Evolutionary conservation across 2,329 filamentous ascomycete genomes (phyloP).

Genomic region (Berkeleyomyces basicola): DNA sequence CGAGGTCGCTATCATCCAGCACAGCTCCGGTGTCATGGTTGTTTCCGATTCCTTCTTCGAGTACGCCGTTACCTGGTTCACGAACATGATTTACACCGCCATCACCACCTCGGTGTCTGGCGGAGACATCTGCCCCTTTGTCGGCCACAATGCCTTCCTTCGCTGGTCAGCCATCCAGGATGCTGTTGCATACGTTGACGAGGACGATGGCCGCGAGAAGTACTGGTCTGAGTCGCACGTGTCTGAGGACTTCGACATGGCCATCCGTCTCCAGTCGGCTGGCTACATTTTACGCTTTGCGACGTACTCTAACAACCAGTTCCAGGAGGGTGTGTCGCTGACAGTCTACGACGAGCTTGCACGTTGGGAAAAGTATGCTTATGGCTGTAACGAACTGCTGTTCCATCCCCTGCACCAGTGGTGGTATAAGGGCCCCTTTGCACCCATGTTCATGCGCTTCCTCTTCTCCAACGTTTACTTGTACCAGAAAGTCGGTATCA

Average conservation of each 20-base stretch:
- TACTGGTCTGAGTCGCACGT: constrained; percentile 71
- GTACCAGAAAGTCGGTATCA: constrained; percentile 58
- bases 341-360: constrained; percentile 74
- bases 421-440: constrained; percentile 59
- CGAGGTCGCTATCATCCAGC: constrained; percentile 55
- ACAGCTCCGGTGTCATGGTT: constrained; percentile 61
- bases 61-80: constrained; percentile 60
- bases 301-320: constrained; percentile 57
- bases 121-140: constrained; percentile 58
- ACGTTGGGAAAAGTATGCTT: constrained; percentile 77
- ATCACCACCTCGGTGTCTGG: constrained; percentile 56
- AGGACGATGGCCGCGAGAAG: constrained; percentile 57
- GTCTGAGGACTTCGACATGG: constrained; percentile 72
- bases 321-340: constrained; percentile 69
- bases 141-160: constrained; percentile 62
- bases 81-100: constrained; percentile 58
- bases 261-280: constrained; percentile 53
- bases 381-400: constrained; percentile 66
- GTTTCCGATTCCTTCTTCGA: constrained; percentile 58
- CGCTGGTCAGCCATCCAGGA: constrained; percentile 39
- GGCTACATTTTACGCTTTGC: constrained; percentile 60
- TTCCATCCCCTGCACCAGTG: constrained; percentile 65
- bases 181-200: constrained; percentile 29
- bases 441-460: constrained; percentile 60
- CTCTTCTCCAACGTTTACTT: constrained; percentile 56